A percentile compares a stretch with the other conserved stretches of the same genome.
These are phyloP conservation scores for Lycium barbarum DNA, from an alignment of 257 asterid species.

Conservation along the genomic window DNA sequence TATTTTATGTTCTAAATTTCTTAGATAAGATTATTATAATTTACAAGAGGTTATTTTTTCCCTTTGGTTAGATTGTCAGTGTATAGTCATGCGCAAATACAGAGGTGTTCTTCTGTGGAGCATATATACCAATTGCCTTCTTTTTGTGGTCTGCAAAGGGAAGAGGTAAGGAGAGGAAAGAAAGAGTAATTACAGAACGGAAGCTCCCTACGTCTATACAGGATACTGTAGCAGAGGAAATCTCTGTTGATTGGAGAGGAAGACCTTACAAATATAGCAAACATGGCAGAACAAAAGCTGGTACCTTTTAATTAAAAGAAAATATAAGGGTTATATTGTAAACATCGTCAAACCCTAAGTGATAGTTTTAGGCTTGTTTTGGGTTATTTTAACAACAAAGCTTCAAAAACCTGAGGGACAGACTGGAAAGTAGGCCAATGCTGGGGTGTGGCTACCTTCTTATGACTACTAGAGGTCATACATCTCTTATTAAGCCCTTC, in stretches of 20 bases:
- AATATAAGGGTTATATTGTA: not conserved
- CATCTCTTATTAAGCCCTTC: not conserved
- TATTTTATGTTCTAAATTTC: not conserved
- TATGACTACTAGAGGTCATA: not conserved
- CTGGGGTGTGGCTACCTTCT: not conserved
- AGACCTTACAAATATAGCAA: conserved; percentile 1
- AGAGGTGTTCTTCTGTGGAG: not conserved
- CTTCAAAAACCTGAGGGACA: not conserved
- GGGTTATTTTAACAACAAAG: not conserved
- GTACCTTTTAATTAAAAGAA: not conserved
- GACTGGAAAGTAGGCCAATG: conserved; percentile 4
- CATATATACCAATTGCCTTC: not conserved
- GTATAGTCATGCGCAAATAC: not conserved
- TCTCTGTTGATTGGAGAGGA: not conserved
- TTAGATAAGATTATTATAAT: not conserved
- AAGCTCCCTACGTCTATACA: not conserved
- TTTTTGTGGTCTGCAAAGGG: not conserved
- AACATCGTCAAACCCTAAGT: not conserved
- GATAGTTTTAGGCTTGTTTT: not conserved
- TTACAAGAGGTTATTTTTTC: not conserved
- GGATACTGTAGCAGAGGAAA: conserved; percentile 7
- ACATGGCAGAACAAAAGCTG: not conserved
- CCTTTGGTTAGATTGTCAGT: not conserved
- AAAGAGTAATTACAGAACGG: not conserved
- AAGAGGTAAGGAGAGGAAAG: conserved; percentile 10